These are phyloP conservation scores for Lachnellula suecica DNA, from an alignment of 2,329 filamentous ascomycete genomes.

Conservation along the genomic window DNA sequence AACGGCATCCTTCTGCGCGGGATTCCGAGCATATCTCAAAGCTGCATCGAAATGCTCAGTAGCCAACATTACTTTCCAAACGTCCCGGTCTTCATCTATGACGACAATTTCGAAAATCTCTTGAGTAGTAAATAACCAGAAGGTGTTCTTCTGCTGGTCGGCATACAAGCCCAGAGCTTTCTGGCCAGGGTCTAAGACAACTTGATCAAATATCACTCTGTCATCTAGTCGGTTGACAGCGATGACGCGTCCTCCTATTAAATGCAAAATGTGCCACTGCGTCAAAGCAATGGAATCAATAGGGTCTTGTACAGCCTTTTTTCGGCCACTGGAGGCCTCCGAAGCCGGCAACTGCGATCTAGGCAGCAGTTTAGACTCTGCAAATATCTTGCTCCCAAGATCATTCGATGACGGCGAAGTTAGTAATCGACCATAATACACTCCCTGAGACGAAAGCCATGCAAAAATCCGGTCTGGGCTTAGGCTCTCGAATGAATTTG, in stretches of 20 bases:
- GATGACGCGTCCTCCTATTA: slow-evolving; percentile 80
- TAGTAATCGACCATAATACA: slow-evolving; percentile 81
- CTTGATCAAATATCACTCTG: slow-evolving; percentile 82
- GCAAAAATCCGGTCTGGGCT: slow-evolving; percentile 74
- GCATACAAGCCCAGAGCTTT: slow-evolving; percentile 80
- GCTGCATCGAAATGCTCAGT: slow-evolving; percentile 87
- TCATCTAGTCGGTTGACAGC: slow-evolving; percentile 87
- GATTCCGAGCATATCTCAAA: slow-evolving; percentile 77
- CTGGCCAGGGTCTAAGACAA: slow-evolving; percentile 77
- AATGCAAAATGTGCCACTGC: slow-evolving; percentile 86
- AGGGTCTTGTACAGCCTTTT: slow-evolving; percentile 65
- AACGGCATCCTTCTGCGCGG: slow-evolving; percentile 83
- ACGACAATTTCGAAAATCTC: slow-evolving; percentile 95
- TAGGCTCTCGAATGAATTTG: slow-evolving; percentile 52
- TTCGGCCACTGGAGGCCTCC: slow-evolving; percentile 63
- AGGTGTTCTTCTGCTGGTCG: slow-evolving; percentile 93
- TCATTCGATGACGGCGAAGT: slow-evolving; percentile 59
- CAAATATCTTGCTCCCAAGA: slow-evolving; percentile 73
- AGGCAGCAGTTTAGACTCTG: slow-evolving; percentile 74
- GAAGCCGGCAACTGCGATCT: slow-evolving; percentile 70
- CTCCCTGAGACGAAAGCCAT: slow-evolving; percentile 85
- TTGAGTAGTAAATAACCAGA: slow-evolving; percentile 89
- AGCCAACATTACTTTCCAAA: slow-evolving; percentile 92
- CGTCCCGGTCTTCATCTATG: slow-evolving; percentile 84
- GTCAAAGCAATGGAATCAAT: slow-evolving; percentile 82